Percentiles rank a stretch among this genome's conserved stretches.
These are phyloP conservation scores for Striga hermonthica DNA, from an alignment of 305 asterid genomes.

Conservation along the genomic window DNA sequence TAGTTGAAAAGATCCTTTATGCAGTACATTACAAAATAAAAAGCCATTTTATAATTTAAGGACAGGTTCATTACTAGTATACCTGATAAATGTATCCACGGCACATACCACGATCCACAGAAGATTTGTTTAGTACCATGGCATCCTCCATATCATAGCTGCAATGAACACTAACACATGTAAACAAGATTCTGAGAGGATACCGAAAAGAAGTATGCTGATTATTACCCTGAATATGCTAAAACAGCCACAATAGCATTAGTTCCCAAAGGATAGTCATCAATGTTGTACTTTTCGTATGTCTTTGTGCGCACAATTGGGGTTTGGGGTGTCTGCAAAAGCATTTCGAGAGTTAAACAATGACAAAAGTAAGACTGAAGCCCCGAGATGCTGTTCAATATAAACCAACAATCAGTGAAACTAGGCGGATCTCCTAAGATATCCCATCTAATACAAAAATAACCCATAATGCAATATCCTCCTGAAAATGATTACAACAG, in stretches of 20 bases:
- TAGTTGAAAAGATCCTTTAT: not conserved
- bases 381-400: constrained; percentile 23
- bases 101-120: constrained; percentile 94
- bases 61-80: constrained; percentile 18
- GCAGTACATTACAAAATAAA: constrained; percentile 18
- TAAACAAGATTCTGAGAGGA: constrained; percentile 27
- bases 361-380: constrained; percentile 23
- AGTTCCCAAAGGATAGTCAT: constrained; percentile 87
- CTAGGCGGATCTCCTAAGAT: not conserved
- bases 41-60: constrained; percentile 10
- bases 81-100: constrained; percentile 97
- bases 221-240: constrained; percentile 88
- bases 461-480: not conserved
- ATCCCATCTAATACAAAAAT: constrained; percentile 19
- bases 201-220: not conserved
- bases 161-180: constrained; percentile 34
- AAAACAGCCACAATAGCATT: constrained; percentile 97
- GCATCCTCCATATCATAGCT: constrained; percentile 99
- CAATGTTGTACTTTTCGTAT: constrained; percentile 76
- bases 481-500: not conserved
- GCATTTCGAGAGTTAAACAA: constrained; percentile 16
- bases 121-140: constrained; percentile 88
- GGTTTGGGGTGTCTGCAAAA: constrained; percentile 88
- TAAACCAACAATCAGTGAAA: not conserved
- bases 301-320: constrained; percentile 93